Base-by-base conservation (phyloP, 192 early-diverging fungal species). In the Backusella westeae region DNA sequence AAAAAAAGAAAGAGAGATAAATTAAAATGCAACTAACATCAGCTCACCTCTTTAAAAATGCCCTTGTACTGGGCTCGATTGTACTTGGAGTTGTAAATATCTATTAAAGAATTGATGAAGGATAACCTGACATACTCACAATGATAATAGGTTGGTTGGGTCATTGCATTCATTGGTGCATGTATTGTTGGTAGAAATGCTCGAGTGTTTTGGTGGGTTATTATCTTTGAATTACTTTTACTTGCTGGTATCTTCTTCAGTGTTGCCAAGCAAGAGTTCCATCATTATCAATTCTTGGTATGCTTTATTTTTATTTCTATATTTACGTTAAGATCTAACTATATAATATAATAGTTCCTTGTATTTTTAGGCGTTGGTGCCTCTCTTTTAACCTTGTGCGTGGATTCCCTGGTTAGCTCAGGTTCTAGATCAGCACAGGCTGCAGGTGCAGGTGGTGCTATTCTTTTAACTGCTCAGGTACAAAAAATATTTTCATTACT, bases 221-320 rank as follows among this genome's bases (percentile, higher is more conserved):
- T 85, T 59, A 75, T 85, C 68, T 87, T 78, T 75, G 80, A 87
- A 49, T 75, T 87, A 42, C 78, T 82, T 10, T 12, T 87, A 17
- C 71, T 87, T 2, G 53, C 71, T 10, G 81, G 83, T 1, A 53
- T 78, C 10, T 65, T 78, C 35, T 23, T 78, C 26, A 77, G 80
- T 12, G 72, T 87, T 19, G 68, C 56, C 39, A 80, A 80, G 10
- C 42, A 85, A 29, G 66, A 68, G 4, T 41, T 83, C 15, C 70
- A 77, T 49, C 75, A 79, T 34, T 85, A 87, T 46, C 79, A 81
- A 35, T 65, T 80, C 21, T 71, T 71, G 14, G 82, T 86, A 82
- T 67, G 73, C 34, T 10, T 39, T 2, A 44, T 44, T 59, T 39
- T 41, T 26, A 8, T 38, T 36, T 32, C 6, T 6, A 12, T 36